Evolutionary conservation across 495 filamentous ascomycete genomes (phyloP).

Genomic region (Penicillium cosmopolitanum): DNA sequence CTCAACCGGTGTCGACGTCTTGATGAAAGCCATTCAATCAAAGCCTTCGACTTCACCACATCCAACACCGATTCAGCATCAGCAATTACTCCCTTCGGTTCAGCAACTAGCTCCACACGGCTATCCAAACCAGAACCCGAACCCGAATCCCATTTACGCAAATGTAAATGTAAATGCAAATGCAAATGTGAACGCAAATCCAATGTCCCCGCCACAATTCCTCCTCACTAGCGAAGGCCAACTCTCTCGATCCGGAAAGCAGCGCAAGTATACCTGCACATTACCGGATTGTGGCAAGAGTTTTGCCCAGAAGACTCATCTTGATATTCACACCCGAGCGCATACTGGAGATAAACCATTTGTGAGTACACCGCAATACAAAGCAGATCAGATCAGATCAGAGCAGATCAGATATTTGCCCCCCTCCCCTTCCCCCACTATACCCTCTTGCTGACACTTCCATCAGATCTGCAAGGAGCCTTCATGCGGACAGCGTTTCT

Average conservation of each 20-base stretch:
- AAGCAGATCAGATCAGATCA: no score
- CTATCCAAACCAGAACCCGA: slow-evolving; percentile 5
- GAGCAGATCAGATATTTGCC: no score
- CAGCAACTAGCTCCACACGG: slow-evolving; percentile 38
- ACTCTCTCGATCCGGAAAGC: slow-evolving; percentile 40
- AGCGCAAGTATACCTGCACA: slow-evolving; percentile 70
- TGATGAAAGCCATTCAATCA: slow-evolving; percentile 91
- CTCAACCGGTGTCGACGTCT: slow-evolving; percentile 81
- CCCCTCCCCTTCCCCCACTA: no score
- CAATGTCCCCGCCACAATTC: slow-evolving; percentile 33
- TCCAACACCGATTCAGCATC: slow-evolving; percentile 16
- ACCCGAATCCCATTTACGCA: no score
- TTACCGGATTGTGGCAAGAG: slow-evolving; percentile 77
- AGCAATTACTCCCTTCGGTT: slow-evolving; percentile 41
- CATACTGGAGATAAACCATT: slow-evolving; percentile 93
- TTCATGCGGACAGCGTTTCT: slow-evolving; percentile 79
- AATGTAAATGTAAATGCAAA: no score
- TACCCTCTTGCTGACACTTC: no score
- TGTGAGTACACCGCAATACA: slow-evolving; percentile 54
- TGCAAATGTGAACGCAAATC: not conserved
- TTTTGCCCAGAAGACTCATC: slow-evolving; percentile 91
- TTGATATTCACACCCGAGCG: slow-evolving; percentile 87
- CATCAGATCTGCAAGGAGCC: slow-evolving; percentile 71
- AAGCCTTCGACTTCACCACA: slow-evolving; percentile 40
- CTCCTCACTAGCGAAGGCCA: slow-evolving; percentile 33